These are phyloP conservation scores for Lipomyces orientalis DNA, from an alignment of 805 yeast species.

Conservation along the genomic window DNA sequence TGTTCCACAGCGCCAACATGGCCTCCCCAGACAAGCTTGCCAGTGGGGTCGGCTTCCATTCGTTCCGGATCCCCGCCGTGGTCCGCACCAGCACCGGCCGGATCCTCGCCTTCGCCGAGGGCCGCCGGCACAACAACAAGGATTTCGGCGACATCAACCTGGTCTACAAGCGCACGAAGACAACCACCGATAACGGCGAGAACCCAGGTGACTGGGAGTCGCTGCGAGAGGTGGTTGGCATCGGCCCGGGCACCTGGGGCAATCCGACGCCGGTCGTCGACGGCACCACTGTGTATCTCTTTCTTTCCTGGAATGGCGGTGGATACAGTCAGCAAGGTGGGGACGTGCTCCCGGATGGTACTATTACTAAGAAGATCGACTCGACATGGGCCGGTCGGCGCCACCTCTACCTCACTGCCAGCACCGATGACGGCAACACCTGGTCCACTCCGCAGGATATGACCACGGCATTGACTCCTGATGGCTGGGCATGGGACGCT, in stretches of 20 bases:
- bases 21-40: constrained; percentile 3
- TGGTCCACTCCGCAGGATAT: background rate
- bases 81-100: constrained; percentile 5
- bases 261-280: background rate
- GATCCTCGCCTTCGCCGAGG: constrained; percentile 2
- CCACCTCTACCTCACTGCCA: constrained; percentile 1
- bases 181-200: background rate
- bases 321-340: background rate
- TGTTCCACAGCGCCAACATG: constrained; percentile 2
- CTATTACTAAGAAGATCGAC: background rate
- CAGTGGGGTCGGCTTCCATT: background rate
- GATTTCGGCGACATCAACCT: constrained; percentile 3
- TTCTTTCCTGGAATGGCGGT: background rate
- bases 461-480: background rate
- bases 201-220: background rate
- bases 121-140: background rate
- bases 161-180: constrained; percentile 4
- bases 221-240: background rate
- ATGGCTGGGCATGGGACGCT: constrained; percentile 1
- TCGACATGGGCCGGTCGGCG: constrained; percentile 3
- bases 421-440: background rate
- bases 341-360: background rate
- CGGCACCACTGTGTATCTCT: background rate
- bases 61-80: constrained; percentile 1
- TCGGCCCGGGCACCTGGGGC: constrained; percentile 1